Evolutionary conservation across 768 basidiomycete genomes (phyloP), one percentile per base, ranked within the genome.

Genomic region (Lactarius vividus): DNA sequence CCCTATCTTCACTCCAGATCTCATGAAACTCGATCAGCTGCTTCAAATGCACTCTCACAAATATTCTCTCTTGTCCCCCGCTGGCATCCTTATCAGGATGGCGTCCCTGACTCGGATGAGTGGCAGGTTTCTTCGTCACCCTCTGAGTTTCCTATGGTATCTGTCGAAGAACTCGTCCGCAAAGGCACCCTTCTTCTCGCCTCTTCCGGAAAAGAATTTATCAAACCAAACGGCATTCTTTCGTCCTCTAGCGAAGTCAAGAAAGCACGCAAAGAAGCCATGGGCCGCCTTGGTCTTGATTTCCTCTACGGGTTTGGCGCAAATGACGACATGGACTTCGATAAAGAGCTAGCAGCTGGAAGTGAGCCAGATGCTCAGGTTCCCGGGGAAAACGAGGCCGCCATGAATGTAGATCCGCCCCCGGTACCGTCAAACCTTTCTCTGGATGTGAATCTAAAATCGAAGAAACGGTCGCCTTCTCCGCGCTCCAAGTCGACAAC

Each of bases 121-220:
- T 0, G 70, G 72, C 18, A 74, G 15, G 46, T 70, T 0, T 69
- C 74, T 9, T 73, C 79, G 6, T 71, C 76, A 9, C 73, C 76
- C 8, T 86, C 87, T 1, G 84, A 85, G 3, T 96, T 88, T 64
- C 86, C 88, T 11, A 81, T 82, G 11, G 91, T 96, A 73, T 91
- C 91, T 20, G 86, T 96, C 20, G 80, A 82, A 66, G 87, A 91
- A 57, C 80, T 95, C 26, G 83, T 97, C 68, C 76, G 85, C n/a
- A 88, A 87, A 64, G 88, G 88, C 7, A 86, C 84, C 29, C 83
- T 93, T 3, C 83, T 99, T 4, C 82, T 99, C 2, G 91, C 93
- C 1, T 96, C 94, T 2, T 95, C 96, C 0, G 96, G 96, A 7
- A 94, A 94, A 72, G 96, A 99, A 76, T 98, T 94, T 68, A 74